A percentile compares a stretch with the other conserved stretches of the same genome.
Evolutionary conservation across 345 rosid genomes (phyloP).

Genomic region (Brassica incana): DNA sequence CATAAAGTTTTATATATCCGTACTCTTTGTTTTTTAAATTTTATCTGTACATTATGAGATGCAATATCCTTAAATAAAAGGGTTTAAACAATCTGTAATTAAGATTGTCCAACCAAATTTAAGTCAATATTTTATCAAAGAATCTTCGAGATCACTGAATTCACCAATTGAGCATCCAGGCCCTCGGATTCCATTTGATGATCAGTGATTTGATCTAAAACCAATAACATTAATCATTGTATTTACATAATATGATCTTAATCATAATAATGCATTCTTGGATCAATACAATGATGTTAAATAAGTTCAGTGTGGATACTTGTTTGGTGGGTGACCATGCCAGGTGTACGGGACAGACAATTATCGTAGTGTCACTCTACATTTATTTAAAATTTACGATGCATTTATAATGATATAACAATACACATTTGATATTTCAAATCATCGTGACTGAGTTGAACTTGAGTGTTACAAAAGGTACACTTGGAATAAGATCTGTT

Average conservation of each 20-base stretch:
- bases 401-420: background rate
- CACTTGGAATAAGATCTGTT: conserved; percentile 6
- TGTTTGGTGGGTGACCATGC: conserved; percentile 35
- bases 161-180: background rate
- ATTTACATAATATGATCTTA: conserved; percentile 16
- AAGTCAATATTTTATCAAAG: background rate
- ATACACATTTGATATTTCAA: background rate
- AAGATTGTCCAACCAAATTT: background rate
- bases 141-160: background rate
- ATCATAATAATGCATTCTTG: conserved; percentile 37
- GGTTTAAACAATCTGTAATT: background rate
- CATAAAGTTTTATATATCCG: background rate
- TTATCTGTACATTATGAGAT: background rate
- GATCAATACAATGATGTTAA: conserved; percentile 30
- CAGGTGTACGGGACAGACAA: conserved; percentile 25
- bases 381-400: conserved; percentile 1
- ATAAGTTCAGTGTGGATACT: conserved; percentile 28
- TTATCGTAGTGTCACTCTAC: conserved; percentile 13
- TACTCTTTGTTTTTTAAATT: background rate
- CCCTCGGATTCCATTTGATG: background rate
- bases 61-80: background rate
- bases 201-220: background rate
- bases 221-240: conserved; percentile 6
- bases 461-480: conserved; percentile 20
- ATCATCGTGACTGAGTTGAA: background rate